Percentiles rank a stretch among this genome's conserved stretches.
Conservation (phyloP, 495 filamentous ascomycete genomes). For the Neurospora pannonica region DNA sequence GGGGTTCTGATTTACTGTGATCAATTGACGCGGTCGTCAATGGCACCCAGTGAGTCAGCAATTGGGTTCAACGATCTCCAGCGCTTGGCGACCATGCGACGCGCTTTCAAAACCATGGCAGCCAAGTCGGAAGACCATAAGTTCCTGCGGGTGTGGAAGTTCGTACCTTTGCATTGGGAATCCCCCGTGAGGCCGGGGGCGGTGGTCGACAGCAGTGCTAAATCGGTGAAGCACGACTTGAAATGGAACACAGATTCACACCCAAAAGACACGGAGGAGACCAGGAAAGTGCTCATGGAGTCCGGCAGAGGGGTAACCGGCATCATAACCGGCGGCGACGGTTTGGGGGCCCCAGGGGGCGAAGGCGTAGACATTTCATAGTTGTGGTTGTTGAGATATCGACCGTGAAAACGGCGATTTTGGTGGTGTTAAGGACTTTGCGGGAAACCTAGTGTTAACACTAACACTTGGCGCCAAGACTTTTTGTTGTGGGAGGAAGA, state of each 20-base stretch:
- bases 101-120: not conserved
- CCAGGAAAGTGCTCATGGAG: not conserved
- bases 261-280: not conserved
- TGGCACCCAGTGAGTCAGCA: not conserved
- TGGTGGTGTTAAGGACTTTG: too few relatives aligned
- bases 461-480: too few relatives aligned
- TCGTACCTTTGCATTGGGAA: not conserved
- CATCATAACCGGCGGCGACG: too few relatives aligned
- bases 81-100: not conserved
- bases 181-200: not conserved
- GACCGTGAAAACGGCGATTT: too few relatives aligned
- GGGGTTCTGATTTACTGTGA: constrained; percentile 7
- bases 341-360: too few relatives aligned
- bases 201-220: not conserved
- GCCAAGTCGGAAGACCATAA: not conserved
- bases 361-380: too few relatives aligned
- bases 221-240: not conserved
- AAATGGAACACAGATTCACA: not conserved
- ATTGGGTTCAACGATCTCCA: not conserved
- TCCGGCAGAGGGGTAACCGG: too few relatives aligned
- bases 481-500: too few relatives aligned
- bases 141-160: not conserved
- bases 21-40: not conserved
- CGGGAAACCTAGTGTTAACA: too few relatives aligned
- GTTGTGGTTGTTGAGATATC: too few relatives aligned